These are phyloP conservation scores for Solanum chiquidenum DNA, from an alignment of 257 asterid genomes.

Conservation along the genomic window DNA sequence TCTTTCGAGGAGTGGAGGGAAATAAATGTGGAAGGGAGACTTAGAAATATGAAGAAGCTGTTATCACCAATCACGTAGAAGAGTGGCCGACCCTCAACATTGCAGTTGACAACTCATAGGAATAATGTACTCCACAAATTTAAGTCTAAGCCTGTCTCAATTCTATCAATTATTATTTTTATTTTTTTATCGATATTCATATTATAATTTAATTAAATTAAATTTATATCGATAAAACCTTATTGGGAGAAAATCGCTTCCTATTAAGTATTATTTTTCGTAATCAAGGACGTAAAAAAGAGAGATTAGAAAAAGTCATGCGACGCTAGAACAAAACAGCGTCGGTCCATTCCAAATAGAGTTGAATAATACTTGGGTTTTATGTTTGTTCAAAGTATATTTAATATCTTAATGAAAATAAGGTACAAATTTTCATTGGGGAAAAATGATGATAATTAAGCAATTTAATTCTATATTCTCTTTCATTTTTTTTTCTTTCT, in stretches of 20 bases:
- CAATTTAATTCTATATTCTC: background rate
- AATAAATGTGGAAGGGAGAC: background rate
- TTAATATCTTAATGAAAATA: background rate
- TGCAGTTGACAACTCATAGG: background rate
- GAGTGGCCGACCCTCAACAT: background rate
- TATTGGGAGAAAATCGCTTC: background rate
- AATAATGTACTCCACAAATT: background rate
- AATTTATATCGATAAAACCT: no score
- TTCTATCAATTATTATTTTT: background rate
- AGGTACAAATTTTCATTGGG: background rate
- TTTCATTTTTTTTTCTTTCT: no score
- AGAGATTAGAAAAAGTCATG: background rate
- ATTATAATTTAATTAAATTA: rapidly evolving
- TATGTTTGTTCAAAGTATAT: background rate
- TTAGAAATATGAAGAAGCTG: background rate
- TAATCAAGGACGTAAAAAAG: background rate
- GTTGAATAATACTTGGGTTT: background rate
- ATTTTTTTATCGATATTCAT: no score
- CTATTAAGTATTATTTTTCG: no score
- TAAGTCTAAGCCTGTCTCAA: background rate
- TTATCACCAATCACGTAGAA: background rate
- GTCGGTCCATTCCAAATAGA: background rate
- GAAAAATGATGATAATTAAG: background rate
- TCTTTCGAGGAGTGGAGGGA: background rate
- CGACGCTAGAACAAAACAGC: background rate